phyloP scores from a whole-genome alignment of 345 rosid species.

The Corchorus capsularis region DNA sequence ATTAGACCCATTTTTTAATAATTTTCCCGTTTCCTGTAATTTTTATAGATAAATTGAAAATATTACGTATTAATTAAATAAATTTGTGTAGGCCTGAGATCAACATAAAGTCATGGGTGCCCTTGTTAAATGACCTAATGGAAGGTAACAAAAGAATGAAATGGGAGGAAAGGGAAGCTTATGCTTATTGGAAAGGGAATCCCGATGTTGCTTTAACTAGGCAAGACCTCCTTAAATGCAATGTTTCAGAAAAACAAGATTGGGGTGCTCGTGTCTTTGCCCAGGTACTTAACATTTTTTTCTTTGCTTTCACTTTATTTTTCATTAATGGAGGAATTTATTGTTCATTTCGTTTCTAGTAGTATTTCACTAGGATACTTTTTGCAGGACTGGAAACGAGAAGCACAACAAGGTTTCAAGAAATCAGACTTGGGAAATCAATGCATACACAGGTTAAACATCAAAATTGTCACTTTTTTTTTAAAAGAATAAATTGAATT shows the following conservation, averaged over 20 bases:
- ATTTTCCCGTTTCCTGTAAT: background rate
- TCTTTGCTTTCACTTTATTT: background rate
- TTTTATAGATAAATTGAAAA: no score
- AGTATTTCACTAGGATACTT: no score
- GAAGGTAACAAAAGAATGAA: conserved; percentile 48
- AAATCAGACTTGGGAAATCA: conserved; percentile 74
- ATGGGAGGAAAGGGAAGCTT: conserved; percentile 75
- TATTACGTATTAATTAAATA: background rate
- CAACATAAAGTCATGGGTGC: conserved; percentile 74
- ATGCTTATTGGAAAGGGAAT: conserved; percentile 94
- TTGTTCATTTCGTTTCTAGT: no score
- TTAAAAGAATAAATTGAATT: no score
- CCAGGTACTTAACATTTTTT: conserved; percentile 44
- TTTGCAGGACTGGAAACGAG: conserved; percentile 74
- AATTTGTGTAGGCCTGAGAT: conserved; percentile 58
- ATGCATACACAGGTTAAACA: conserved; percentile 66
- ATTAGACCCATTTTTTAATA: conserved; percentile 20
- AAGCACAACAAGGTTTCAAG: conserved; percentile 70
- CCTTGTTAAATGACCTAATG: conserved; percentile 44
- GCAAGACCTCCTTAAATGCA: conserved; percentile 73
- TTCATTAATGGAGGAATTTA: background rate
- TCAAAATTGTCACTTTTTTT: background rate
- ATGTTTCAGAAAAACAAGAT: conserved; percentile 62
- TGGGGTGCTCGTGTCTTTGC: conserved; percentile 87
- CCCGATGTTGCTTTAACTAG: conserved; percentile 67